A percentile compares a stretch with the other conserved stretches of the same genome.
These are phyloP conservation scores for Fragaria vesca DNA, from an alignment of 306 rosid species.

Conservation along the genomic window DNA sequence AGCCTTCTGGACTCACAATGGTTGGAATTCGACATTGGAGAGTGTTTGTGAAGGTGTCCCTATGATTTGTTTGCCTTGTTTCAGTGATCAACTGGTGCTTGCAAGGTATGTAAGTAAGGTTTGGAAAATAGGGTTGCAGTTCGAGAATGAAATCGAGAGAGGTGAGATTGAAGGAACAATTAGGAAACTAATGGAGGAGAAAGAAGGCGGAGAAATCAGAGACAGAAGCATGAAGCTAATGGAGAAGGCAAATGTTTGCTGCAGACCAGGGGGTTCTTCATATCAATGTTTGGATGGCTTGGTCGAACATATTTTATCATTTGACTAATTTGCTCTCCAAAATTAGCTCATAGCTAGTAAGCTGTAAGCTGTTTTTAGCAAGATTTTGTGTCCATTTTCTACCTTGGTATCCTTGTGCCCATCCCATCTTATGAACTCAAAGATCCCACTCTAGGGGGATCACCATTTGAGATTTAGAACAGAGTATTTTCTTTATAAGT, in stretches of 20 bases:
- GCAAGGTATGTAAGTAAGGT: background rate
- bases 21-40: slow-evolving; percentile 5
- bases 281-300: background rate
- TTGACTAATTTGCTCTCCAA: background rate
- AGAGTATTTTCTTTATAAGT: too few species aligned
- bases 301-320: background rate
- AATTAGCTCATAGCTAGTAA: background rate
- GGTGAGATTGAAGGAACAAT: background rate
- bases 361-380: too few species aligned
- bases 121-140: background rate
- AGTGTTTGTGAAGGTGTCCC: background rate
- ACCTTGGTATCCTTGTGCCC: too few species aligned
- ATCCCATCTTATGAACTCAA: too few species aligned
- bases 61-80: background rate
- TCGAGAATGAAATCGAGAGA: background rate
- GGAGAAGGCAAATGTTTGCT: background rate
- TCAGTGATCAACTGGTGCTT: background rate
- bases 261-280: background rate
- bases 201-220: too few species aligned
- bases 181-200: background rate
- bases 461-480: too few species aligned
- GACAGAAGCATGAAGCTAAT: background rate
- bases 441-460: too few species aligned
- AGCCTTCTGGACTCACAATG: background rate
- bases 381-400: too few species aligned